Percentiles rank a stretch among this genome's conserved stretches.
phyloP scores from a whole-genome alignment of 192 early-diverging fungal genomes.

The Oehlia diaphana region DNA sequence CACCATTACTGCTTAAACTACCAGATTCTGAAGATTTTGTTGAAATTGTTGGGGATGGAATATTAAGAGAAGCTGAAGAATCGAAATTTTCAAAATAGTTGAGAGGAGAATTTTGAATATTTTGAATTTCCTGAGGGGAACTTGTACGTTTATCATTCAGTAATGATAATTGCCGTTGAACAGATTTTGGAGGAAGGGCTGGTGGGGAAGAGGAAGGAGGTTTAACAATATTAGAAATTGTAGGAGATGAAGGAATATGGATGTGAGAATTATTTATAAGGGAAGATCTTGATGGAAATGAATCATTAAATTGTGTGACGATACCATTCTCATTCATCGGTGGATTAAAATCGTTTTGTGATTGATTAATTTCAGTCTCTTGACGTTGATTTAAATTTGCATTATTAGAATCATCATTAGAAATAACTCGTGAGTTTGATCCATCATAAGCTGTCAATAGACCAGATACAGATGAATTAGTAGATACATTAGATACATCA shows the following conservation, averaged over 20 bases:
- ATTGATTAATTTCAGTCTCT: neutral
- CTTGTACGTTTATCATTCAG: neutral
- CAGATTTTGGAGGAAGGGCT: neutral
- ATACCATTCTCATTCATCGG: neutral
- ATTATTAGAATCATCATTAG: neutral
- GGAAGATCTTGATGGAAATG: neutral
- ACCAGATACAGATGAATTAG: neutral
- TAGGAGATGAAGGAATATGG: neutral
- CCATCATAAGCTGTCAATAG: neutral
- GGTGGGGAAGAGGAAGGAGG: neutral
- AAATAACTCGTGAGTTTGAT: neutral
- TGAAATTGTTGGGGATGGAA: conserved; percentile 20
- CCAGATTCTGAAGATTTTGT: conserved; percentile 13
- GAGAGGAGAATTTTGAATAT: neutral
- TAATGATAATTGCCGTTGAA: neutral
- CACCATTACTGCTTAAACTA: neutral
- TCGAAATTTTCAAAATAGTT: conserved; percentile 7
- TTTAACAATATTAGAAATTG: neutral
- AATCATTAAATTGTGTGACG: neutral
- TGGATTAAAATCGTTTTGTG: neutral
- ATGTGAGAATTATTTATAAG: neutral
- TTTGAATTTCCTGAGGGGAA: neutral
- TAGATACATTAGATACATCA: neutral
- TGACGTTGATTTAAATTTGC: neutral
- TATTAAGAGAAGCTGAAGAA: neutral